Base-by-base conservation (phyloP, 169 alveolate species). In the Toxoplasma gondii region DNA sequence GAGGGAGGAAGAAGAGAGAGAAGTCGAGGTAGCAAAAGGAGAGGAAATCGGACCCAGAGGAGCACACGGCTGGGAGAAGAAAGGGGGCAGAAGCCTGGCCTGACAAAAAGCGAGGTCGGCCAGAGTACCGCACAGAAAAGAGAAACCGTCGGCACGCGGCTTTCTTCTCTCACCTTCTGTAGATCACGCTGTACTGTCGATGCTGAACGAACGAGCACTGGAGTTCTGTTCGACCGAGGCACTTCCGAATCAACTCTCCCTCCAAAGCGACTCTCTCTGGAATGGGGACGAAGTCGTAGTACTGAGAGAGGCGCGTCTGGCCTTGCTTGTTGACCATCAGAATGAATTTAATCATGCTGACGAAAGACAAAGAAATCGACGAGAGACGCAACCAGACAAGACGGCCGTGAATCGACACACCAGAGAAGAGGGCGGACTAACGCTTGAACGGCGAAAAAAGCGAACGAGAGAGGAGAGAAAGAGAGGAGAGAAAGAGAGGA, bases 291-390 rank as follows among this genome's bases (percentile, higher is more conserved):
- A 70, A 93, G 88, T 94, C 95, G 92, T 96, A 96, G 93, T 96
- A 96, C 92, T 94, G 96, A 31, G 99, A 98, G 69, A 99, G 97
- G 93, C 99, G 93, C 54, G 99, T 99, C 95, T 99, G 99, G 39
- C 99, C 99, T 96, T 98, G 99, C 95, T 99, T 99, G 95, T 99
- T 99, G 44, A 99, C 99, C 99, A 99, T 98, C 80, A 99, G 96
- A 70, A 99, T 96, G 97, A 99, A 99, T 92, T 98, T 97, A 67
- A 99, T 98, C 99, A 99, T 99, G 78, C 96, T 96, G 39, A 39
- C 67, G 22, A 44, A 54, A 64, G 74, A 64, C 74, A 36, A 24
- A 10, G 36, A n/a, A 10, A 12, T 22, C 84, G 44, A 74, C 12
- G 43, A 74, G n/a, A n/a, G 1, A 0, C 43, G 29, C 7, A 64